Conservation (phyloP, 257 asterid genomes). For the Hygrophila difformis region DNA sequence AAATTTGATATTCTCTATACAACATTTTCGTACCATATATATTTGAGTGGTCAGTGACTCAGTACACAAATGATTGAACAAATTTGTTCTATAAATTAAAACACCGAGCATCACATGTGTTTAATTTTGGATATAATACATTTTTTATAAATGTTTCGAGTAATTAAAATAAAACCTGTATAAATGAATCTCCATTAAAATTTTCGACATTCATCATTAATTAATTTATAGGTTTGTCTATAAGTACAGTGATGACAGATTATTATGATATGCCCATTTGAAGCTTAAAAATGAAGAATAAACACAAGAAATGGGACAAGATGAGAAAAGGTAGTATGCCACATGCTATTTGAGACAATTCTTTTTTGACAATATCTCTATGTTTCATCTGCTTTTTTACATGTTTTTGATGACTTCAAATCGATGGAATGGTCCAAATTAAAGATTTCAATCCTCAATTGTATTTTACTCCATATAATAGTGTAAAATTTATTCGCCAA, state of each 20-base stretch:
- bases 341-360: conserved; percentile 2
- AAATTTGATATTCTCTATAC: no score
- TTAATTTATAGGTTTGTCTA: background rate
- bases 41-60: no score
- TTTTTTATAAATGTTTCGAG: no score
- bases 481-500: no score
- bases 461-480: background rate
- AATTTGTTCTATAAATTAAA: no score
- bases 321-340: conserved; percentile 14
- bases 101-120: no score
- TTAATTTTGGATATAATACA: no score
- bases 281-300: conserved; percentile 33
- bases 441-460: conserved; percentile 2
- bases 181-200: no score
- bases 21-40: no score
- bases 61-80: no score
- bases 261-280: background rate
- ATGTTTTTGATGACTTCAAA: conserved; percentile 2
- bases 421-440: no score
- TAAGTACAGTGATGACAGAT: background rate
- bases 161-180: no score
- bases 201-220: background rate
- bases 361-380: conserved; percentile 7
- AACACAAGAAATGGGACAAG: conserved; percentile 19
- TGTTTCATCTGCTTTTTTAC: conserved; percentile 7